phyloP scores from a whole-genome alignment of 148 eudicot genomes.

The Pouteria glomerata region DNA sequence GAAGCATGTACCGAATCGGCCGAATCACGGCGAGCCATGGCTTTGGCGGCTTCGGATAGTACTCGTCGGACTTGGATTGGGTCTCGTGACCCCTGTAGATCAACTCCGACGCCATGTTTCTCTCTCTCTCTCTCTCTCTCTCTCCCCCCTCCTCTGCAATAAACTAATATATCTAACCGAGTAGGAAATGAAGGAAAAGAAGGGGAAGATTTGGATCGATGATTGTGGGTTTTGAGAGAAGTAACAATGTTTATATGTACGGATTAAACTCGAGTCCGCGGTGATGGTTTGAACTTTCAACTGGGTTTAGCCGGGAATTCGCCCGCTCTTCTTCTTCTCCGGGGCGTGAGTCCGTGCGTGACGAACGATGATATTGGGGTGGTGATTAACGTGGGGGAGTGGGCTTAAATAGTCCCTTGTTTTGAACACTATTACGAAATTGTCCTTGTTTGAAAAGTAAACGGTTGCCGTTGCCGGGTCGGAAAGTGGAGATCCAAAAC shows the following conservation, averaged over 20 bases:
- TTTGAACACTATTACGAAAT: not conserved
- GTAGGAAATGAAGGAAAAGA: not conserved
- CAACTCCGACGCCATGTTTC: constrained; percentile 53
- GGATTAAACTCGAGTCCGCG: not conserved
- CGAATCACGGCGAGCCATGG: constrained; percentile 54
- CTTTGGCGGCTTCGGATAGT: constrained; percentile 71
- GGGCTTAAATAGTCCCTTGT: not conserved
- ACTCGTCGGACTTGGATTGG: constrained; percentile 26
- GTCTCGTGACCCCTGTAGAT: constrained; percentile 67
- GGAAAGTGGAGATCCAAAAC: not conserved
- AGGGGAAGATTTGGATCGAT: not conserved
- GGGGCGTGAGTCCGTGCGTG: too few species aligned
- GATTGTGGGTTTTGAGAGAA: not conserved
- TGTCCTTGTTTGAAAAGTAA: not conserved
- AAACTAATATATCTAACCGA: not conserved
- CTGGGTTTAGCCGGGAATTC: constrained; percentile 10
- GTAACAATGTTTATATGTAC: not conserved
- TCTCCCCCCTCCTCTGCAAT: not conserved
- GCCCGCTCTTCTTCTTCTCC: not conserved
- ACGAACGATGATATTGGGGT: not conserved
- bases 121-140: constrained; percentile 6
- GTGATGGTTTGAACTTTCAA: constrained; percentile 8
- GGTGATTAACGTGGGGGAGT: not conserved
- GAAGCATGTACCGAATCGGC: constrained; percentile 64
- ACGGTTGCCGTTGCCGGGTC: not conserved